These are phyloP conservation scores for Xerocomus spinulosus DNA, from an alignment of 768 basidiomycete species.

Conservation along the genomic window DNA sequence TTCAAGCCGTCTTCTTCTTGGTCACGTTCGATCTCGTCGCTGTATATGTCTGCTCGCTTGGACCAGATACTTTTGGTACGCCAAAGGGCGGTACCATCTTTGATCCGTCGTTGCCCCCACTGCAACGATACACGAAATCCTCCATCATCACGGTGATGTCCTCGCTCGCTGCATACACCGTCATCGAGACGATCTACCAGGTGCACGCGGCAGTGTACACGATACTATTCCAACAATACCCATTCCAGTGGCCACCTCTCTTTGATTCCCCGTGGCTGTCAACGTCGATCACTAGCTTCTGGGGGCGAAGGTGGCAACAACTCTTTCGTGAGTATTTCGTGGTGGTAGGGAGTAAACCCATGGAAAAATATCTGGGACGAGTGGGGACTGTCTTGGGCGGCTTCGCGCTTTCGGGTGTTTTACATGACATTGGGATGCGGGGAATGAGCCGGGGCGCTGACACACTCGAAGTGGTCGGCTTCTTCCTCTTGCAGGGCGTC, in stretches of 20 bases:
- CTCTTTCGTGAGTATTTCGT: slow-evolving; percentile 57
- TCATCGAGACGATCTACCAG: slow-evolving; percentile 43
- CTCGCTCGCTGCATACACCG: slow-evolving; percentile 41
- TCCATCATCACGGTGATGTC: slow-evolving; percentile 39
- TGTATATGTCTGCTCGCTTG: slow-evolving; percentile 20
- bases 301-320: slow-evolving; percentile 66
- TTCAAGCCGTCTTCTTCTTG: slow-evolving; percentile 2
- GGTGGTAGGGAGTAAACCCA: slow-evolving; percentile 43
- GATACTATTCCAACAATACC: slow-evolving; percentile 43
- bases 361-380: slow-evolving; percentile 43
- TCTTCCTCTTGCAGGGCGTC: slow-evolving; percentile 55
- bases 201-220: slow-evolving; percentile 41
- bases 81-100: slow-evolving; percentile 36
- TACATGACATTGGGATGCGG: slow-evolving; percentile 57
- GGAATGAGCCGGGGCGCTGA: slow-evolving; percentile 54
- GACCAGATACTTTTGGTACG: slow-evolving; percentile 36
- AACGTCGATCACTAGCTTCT: slow-evolving; percentile 56
- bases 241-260: slow-evolving; percentile 58
- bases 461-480: slow-evolving; percentile 38
- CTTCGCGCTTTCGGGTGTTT: slow-evolving; percentile 52
- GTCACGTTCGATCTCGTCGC: slow-evolving; percentile 5
- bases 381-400: slow-evolving; percentile 49
- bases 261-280: slow-evolving; percentile 55
- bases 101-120: slow-evolving; percentile 28
- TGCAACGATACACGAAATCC: slow-evolving; percentile 39